phyloP scores from a whole-genome alignment of 345 rosid species.

The Citropsis articulata region DNA sequence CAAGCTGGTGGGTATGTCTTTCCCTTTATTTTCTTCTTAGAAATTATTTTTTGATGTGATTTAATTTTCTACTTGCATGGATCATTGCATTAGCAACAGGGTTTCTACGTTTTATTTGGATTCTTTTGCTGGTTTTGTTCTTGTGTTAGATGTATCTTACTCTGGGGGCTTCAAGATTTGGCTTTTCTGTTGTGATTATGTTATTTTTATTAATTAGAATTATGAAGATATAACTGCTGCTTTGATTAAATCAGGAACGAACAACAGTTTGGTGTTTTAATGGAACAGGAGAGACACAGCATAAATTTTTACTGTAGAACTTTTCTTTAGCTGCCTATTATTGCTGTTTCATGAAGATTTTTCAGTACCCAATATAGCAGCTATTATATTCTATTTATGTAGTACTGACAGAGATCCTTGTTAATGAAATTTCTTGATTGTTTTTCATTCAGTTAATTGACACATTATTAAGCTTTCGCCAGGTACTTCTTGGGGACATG shows the following conservation, averaged over 20 bases:
- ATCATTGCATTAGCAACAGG: neutral
- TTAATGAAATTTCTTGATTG: neutral
- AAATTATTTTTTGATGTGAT: neutral
- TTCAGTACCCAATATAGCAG: neutral
- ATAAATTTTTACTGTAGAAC: neutral
- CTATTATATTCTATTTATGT: neutral
- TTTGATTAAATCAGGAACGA: neutral
- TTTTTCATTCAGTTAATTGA: neutral
- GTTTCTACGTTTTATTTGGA: neutral
- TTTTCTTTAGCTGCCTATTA: neutral
- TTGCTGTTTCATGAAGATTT: neutral
- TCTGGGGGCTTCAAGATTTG: neutral
- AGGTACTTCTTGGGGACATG: slow-evolving; percentile 88
- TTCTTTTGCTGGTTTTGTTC: neutral
- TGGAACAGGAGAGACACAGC: neutral
- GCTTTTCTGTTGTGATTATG: neutral
- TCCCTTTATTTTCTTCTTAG: slow-evolving; percentile 15
- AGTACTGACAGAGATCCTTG: neutral
- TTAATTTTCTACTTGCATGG: neutral
- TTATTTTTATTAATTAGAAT: neutral
- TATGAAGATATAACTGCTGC: neutral
- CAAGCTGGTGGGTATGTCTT: slow-evolving; percentile 85
- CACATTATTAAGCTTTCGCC: slow-evolving; percentile 6
- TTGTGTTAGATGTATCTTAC: neutral
- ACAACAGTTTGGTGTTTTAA: neutral